These are phyloP conservation scores for Sphagnum contortum DNA, from an alignment of 225 moss, liverwort and hornwort species.

Conservation along the genomic window DNA sequence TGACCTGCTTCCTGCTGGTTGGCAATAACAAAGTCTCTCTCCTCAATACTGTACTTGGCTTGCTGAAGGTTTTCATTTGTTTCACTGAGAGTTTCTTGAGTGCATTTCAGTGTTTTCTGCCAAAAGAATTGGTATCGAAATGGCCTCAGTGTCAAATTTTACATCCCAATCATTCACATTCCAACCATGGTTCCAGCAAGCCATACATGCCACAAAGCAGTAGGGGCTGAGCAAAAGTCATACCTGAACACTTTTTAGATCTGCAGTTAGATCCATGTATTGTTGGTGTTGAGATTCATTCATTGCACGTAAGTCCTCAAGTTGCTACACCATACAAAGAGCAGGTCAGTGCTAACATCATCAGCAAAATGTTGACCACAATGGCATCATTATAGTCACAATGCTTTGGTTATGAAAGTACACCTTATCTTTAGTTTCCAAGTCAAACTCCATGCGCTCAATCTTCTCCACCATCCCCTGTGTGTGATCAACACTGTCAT, in stretches of 20 bases:
- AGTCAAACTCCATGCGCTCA: conserved; percentile 67
- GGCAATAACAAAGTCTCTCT: conserved; percentile 65
- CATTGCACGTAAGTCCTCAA: conserved; percentile 57
- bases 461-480: conserved; percentile 79
- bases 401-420: not conserved
- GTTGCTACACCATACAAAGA: conserved; percentile 34
- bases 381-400: too few relatives aligned
- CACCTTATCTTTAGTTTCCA: conserved; percentile 81
- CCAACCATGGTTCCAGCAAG: too few relatives aligned
- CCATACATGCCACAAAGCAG: not conserved
- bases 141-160: not conserved
- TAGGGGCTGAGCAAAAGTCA: not conserved
- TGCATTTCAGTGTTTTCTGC: conserved; percentile 59
- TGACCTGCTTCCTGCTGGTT: conserved; percentile 75
- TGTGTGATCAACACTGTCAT: not conserved
- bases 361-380: too few relatives aligned
- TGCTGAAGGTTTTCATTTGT: conserved; percentile 56
- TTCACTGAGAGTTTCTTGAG: conserved; percentile 51
- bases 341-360: not conserved
- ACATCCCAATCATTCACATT: not conserved
- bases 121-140: not conserved
- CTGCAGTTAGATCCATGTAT: conserved; percentile 39
- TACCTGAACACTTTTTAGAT: conserved; percentile 67
- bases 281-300: conserved; percentile 57
- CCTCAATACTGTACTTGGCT: conserved; percentile 43